Conservation (phyloP, 2,329 filamentous ascomycete genomes). For the Colletotrichum sp. region DNA sequence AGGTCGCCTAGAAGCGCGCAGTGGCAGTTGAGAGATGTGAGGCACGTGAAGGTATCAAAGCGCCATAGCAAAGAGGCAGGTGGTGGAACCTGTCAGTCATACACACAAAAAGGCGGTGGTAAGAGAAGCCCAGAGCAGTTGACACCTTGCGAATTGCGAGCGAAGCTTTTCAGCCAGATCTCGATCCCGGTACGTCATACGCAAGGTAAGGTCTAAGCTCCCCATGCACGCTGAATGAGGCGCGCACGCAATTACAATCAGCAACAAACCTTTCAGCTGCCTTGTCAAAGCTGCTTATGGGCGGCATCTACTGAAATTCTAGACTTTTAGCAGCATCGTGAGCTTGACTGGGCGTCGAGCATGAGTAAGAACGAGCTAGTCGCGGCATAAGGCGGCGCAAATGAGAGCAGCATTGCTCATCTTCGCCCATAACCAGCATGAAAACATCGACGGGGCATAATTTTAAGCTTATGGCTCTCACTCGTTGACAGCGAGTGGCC, state of each 20-base stretch:
- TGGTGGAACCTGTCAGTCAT: neutral
- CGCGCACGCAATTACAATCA: neutral
- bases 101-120: neutral
- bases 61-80: neutral
- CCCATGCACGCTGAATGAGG: neutral
- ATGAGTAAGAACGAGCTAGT: neutral
- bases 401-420: neutral
- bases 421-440: neutral
- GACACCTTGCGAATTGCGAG: neutral
- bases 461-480: conserved; percentile 4
- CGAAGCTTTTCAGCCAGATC: conserved; percentile 11
- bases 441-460: neutral
- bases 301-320: neutral
- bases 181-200: neutral
- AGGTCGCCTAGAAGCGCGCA: conserved; percentile 1
- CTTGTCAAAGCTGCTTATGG: neutral
- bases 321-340: neutral
- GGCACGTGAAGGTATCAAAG: neutral
- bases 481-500: neutral
- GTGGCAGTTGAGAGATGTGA: neutral
- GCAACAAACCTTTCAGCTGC: neutral
- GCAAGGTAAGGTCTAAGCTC: neutral
- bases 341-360: neutral
- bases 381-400: neutral
- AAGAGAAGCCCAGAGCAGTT: neutral